Evolutionary conservation across 495 filamentous ascomycete genomes (phyloP).

Genomic region (Penicillium samsonianum): DNA sequence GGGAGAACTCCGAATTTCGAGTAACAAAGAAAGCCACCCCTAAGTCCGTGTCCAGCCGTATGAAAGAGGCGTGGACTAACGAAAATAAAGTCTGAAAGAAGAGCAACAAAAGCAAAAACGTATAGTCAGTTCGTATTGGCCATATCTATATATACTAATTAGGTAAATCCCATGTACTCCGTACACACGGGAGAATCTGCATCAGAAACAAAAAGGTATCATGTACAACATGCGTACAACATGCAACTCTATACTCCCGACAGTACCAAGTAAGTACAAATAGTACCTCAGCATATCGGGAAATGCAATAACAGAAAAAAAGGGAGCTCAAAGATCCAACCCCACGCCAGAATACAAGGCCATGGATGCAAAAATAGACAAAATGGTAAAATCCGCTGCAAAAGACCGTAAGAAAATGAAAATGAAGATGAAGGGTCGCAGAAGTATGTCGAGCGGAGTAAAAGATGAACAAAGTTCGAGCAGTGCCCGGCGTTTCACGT

Average conservation of each 20-base stretch:
- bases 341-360: constrained; percentile 11
- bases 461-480: constrained; percentile 4
- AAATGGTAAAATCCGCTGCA: constrained; percentile 14
- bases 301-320: constrained; percentile 25
- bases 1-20: not conserved
- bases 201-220: constrained; percentile 26
- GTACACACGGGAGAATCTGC: constrained; percentile 8
- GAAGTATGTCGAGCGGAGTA: constrained; percentile 3
- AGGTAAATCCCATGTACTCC: constrained; percentile 23
- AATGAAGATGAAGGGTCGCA: not conserved
- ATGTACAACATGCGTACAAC: constrained; percentile 36
- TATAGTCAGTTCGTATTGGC: constrained; percentile 12
- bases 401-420: constrained; percentile 10
- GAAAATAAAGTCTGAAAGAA: constrained; percentile 1
- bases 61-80: not conserved
- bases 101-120: constrained; percentile 2
- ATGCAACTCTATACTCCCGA: constrained; percentile 32
- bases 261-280: constrained; percentile 1
- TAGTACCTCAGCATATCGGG: constrained; percentile 2
- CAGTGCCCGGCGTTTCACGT: constrained; percentile 12
- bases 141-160: constrained; percentile 16
- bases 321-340: constrained; percentile 16
- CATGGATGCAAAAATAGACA: constrained; percentile 13
- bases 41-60: not conserved
- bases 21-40: constrained; percentile 3